Conservation (phyloP, 2,329 filamentous ascomycete genomes). For the Emmonsiellopsis sp. region DNA sequence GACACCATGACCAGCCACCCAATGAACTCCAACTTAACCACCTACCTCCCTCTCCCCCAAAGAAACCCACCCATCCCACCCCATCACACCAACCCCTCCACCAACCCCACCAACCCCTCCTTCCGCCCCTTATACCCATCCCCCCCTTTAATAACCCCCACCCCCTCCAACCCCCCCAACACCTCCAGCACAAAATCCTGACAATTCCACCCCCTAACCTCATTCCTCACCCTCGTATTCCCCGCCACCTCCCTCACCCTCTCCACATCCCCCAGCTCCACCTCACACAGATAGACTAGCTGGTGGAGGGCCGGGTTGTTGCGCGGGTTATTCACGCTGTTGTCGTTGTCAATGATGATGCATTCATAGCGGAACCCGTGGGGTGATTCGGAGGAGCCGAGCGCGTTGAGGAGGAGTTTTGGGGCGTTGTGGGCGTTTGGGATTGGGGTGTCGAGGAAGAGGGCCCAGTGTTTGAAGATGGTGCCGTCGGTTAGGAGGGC, state of each 20-base stretch:
- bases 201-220: conserved; percentile 16
- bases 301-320: neutral
- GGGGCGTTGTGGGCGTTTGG: neutral
- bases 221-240: conserved; percentile 12
- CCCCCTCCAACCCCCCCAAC: conserved; percentile 12
- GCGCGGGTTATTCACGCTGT: neutral
- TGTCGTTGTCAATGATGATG: neutral
- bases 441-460: conserved; percentile 1
- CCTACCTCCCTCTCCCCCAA: too few species aligned
- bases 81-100: conserved; percentile 6
- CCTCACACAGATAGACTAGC: neutral
- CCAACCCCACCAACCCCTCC: conserved; percentile 1
- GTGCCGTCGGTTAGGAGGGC: neutral
- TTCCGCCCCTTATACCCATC: conserved; percentile 3
- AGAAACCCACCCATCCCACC: too few species aligned
- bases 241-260: conserved; percentile 7
- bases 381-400: neutral
- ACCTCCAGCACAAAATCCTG: conserved; percentile 20
- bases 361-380: neutral
- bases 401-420: conserved; percentile 1
- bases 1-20: too few species aligned
- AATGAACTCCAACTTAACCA: too few species aligned
- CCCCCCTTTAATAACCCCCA: conserved; percentile 4
- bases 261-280: neutral
- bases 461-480: conserved; percentile 2